Evolutionary conservation across 257 asterid species (phyloP), one percentile per base, ranked within the genome.

Genomic region (Solanum commersonii): DNA sequence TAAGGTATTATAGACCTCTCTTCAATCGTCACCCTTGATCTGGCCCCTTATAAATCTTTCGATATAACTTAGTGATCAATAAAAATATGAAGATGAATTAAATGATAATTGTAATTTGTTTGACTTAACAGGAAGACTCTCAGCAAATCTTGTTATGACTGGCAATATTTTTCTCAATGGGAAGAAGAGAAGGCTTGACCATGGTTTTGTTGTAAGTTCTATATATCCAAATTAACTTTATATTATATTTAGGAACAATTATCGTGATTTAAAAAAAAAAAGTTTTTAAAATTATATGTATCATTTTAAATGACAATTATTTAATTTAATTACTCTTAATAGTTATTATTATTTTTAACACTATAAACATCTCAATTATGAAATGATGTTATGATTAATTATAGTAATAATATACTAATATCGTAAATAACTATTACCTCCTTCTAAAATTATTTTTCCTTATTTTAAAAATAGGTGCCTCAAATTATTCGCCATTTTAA

Each of bases 141-240:
- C 96, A 3, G 91, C 92, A 84, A 96, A 94, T 89, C 96, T 95
- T 9, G 91, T 94, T 8, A 91, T 92, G 95, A 92, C 93, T 9
- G 98, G 98, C 18, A 88, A 90, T 88, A 91, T 95, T 83, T 88
- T 91, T 49, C 93, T 94, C 14, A 95, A 94, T 85, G 99, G 98
- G 14, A 94, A 87, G 89, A 94, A 93, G 88, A 91, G 76, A 49
- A 91, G 88, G 34, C 95, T 92, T 38, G 87, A 87, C 42, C 90
- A 92, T 74, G 96, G 95, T 25, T 91, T 88, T 87, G 88, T 90
- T 42, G 99, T 96, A 92, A 93, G 96, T 91, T 0, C 52, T 34
- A 14, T 25, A 35, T 4, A 56, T 60, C 6, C 33, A 33, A 72
- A 67, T 12, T 25, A 67, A 5, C 60, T 49, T 49, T 3, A 49